Evolutionary conservation across 2,329 filamentous ascomycete species (phyloP), one percentile per base, ranked within the genome.

Genomic region (Falciphora oryzae): DNA sequence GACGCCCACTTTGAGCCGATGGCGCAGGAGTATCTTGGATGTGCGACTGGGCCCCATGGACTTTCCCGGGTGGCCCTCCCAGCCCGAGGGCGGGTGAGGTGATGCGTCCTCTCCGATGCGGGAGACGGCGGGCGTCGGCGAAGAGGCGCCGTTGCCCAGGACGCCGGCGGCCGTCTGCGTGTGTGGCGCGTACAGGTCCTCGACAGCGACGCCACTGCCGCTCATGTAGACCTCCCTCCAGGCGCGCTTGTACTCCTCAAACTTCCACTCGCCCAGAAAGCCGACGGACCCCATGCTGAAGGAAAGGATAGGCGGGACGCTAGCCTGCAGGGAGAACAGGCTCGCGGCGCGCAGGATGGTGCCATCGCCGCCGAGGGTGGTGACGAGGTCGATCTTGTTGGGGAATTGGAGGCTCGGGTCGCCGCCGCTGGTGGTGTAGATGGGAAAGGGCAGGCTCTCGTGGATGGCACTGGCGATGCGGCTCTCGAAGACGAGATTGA

Each of bases 261-360:
- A 98, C 71, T 95, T 96, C 93, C 94, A 99, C 76, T 98, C 94
- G 22, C 94, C 93, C 10, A 99, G 79, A 70, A 99, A 99, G 0
- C 95, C 95, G 0, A 99, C 80, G 0, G 94, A 96, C 7, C 95
- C 95, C 92, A 99, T 97, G 74, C 93, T 96, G 73, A 99, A 99
- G 1, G 92, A 93, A 10, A 99, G 81, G 44, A 99, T 90, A 0
- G 95, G 95, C 0, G 95, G 95, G 0, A 99, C 94, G 58, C 87
- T 87, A 2, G 85, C 82, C 59, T 91, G 88, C 53, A 91, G 89
- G 66, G 92, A 92, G 78, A 96, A 98, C 6, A 97, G 83, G 64
- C 90, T 93, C 2, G 92, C 90, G 0, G 93, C 93, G 66, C 91
- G 90, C 60, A 97, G 77, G 64, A 97, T 94, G 2, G 93, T 97